Evolutionary conservation across 352 stramenopile species (phyloP).

Genomic region (Globisporangium cystogenes): DNA sequence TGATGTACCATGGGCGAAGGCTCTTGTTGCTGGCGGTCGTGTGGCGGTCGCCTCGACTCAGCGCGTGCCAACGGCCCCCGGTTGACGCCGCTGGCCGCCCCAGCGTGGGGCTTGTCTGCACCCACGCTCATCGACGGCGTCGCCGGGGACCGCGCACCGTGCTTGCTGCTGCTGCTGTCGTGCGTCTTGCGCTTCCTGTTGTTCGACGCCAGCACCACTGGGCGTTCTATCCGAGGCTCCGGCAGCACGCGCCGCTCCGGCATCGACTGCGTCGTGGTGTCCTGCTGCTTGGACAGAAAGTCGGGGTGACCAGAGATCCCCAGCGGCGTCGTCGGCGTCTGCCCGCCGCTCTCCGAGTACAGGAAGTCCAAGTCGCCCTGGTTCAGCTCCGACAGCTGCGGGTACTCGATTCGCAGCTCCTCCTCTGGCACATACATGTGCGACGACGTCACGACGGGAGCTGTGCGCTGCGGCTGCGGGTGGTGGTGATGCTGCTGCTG

Average conservation of each 20-base stretch:
- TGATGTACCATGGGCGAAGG: constrained; percentile 1
- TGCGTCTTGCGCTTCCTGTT: constrained; percentile 35
- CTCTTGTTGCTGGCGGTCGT: constrained; percentile 5
- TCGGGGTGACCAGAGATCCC: constrained; percentile 15
- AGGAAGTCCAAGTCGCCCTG: constrained; percentile 73
- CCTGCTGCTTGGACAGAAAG: constrained; percentile 24
- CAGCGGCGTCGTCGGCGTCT: constrained; percentile 41
- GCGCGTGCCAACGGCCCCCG: constrained; percentile 30
- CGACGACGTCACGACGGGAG: not conserved
- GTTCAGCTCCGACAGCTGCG: constrained; percentile 59
- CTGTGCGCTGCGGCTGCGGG: constrained; percentile 5
- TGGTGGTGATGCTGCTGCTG: not conserved
- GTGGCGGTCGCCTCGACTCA: constrained; percentile 28
- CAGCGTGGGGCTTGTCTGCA: constrained; percentile 4
- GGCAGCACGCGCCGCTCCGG: constrained; percentile 1
- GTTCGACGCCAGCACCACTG: constrained; percentile 20
- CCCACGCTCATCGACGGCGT: constrained; percentile 1
- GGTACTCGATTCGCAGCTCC: constrained; percentile 73
- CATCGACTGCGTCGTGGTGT: constrained; percentile 7
- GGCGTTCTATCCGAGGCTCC: constrained; percentile 40
- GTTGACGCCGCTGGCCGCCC: constrained; percentile 15
- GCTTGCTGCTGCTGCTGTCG: constrained; percentile 1
- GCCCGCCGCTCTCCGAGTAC: constrained; percentile 44
- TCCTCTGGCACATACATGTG: constrained; percentile 44
- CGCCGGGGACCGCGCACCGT: not conserved